Conservation (phyloP, 768 basidiomycete species). For the Lactarius vividus region DNA sequence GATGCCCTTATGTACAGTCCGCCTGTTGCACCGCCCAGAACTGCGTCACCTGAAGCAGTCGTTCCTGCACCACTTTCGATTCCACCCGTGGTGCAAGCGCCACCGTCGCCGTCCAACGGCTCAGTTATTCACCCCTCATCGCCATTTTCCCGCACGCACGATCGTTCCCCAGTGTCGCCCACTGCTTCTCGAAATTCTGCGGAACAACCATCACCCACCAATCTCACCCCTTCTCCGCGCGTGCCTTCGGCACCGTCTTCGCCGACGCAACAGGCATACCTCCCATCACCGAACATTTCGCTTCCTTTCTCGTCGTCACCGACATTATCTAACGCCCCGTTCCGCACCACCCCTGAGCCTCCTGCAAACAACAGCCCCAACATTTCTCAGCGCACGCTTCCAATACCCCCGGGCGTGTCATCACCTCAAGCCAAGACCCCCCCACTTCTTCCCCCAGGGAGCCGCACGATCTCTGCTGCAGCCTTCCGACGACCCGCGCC, state of each 20-base stretch:
- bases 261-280: conserved; percentile 8
- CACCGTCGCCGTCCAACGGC: conserved; percentile 31
- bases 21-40: conserved; percentile 25
- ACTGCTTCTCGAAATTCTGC: conserved; percentile 4
- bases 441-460: conserved; percentile 34
- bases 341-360: conserved; percentile 49
- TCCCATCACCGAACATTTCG: conserved; percentile 17
- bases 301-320: conserved; percentile 24
- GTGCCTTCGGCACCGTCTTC: conserved; percentile 8
- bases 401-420: conserved; percentile 30
- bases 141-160: conserved; percentile 15
- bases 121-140: conserved; percentile 31
- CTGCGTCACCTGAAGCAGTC: conserved; percentile 25
- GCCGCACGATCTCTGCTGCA: conserved; percentile 70
- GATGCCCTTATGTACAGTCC: conserved; percentile 51
- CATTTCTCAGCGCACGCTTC: conserved; percentile 27
- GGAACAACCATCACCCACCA: not conserved
- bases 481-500: conserved; percentile 61
- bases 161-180: conserved; percentile 16
- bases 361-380: conserved; percentile 33
- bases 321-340: conserved; percentile 33
- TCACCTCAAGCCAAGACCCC: conserved; percentile 31
- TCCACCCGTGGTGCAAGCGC: conserved; percentile 25
- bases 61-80: conserved; percentile 42
- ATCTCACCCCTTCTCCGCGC: not conserved